phyloP scores from a whole-genome alignment of 2,329 filamentous ascomycete genomes.

The Leptographium procerum region DNA sequence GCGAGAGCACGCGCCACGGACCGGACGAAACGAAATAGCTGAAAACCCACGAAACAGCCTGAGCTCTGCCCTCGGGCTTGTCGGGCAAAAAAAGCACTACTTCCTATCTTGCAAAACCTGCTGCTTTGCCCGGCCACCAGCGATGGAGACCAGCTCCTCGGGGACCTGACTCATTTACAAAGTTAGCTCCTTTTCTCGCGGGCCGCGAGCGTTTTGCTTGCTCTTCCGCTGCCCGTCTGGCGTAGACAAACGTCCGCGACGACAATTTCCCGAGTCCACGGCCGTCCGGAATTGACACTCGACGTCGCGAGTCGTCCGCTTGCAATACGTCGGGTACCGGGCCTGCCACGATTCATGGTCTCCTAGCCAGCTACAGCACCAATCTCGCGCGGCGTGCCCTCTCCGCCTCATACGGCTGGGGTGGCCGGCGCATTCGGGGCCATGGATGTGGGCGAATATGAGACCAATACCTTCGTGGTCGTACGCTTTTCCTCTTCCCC shows the following conservation, averaged over 20 bases:
- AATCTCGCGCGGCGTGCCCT: conserved; percentile 2
- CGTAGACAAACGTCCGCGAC: not conserved
- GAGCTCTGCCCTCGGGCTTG: not conserved
- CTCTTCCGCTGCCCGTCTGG: not conserved
- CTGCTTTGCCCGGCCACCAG: not conserved
- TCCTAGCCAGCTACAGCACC: not conserved
- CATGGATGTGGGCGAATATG: conserved; percentile 53
- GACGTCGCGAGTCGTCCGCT: not conserved
- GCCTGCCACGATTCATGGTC: conserved; percentile 2
- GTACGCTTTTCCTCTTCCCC: conserved; percentile 26
- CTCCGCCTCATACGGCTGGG: conserved; percentile 6
- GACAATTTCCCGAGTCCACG: not conserved
- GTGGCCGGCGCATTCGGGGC: conserved; percentile 9
- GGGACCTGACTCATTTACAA: not conserved
- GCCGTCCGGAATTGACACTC: not conserved
- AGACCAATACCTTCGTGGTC: conserved; percentile 49
- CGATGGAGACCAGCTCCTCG: conserved; percentile 23
- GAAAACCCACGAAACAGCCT: not conserved
- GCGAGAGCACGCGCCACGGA: not conserved
- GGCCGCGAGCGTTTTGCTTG: not conserved
- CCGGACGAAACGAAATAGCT: not conserved
- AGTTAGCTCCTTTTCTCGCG: not conserved
- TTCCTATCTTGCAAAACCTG: not conserved
- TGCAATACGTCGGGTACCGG: not conserved
- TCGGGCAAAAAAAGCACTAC: not conserved